Percentiles rank a stretch among this genome's conserved stretches.
These are phyloP conservation scores for Coemansia erecta DNA, from an alignment of 192 early-diverging fungal species.

Conservation along the genomic window DNA sequence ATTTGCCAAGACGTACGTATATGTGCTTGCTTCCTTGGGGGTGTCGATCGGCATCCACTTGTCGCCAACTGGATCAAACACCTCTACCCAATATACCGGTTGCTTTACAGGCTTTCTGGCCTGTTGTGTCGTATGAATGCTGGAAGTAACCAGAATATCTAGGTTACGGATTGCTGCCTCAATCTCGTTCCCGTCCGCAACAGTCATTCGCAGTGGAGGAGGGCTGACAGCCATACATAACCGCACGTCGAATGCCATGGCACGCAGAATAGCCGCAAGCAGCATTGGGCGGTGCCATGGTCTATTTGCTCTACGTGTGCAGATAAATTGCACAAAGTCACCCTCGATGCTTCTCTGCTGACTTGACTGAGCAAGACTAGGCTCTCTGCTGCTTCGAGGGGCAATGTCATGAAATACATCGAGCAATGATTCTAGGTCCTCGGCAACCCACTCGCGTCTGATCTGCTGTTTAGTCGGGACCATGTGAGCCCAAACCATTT, in stretches of 20 bases:
- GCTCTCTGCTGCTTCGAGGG: neutral
- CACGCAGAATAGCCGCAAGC: conserved; percentile 31
- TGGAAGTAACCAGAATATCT: conserved; percentile 5
- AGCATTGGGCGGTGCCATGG: conserved; percentile 49
- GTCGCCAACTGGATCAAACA: conserved; percentile 49
- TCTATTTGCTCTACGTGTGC: conserved; percentile 9
- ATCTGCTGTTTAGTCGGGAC: conserved; percentile 21
- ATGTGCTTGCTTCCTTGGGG: conserved; percentile 5
- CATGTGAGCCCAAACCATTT: conserved; percentile 27
- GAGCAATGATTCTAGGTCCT: conserved; percentile 25
- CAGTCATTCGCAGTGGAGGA: conserved; percentile 32
- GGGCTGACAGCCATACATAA: conserved; percentile 37
- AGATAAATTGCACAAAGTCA: conserved; percentile 19
- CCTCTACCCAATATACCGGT: conserved; percentile 68
- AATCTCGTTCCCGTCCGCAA: conserved; percentile 22
- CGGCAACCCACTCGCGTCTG: conserved; percentile 41
- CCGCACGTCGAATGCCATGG: conserved; percentile 31
- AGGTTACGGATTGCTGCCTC: conserved; percentile 10
- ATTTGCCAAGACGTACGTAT: conserved; percentile 21
- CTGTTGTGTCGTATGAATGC: neutral
- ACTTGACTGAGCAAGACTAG: neutral
- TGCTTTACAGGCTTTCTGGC: neutral
- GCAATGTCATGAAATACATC: conserved; percentile 21
- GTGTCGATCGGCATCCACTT: conserved; percentile 56
- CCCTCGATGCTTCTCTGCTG: neutral